phyloP scores from a whole-genome alignment of 495 filamentous ascomycete genomes.

The Letharia columbiana region DNA sequence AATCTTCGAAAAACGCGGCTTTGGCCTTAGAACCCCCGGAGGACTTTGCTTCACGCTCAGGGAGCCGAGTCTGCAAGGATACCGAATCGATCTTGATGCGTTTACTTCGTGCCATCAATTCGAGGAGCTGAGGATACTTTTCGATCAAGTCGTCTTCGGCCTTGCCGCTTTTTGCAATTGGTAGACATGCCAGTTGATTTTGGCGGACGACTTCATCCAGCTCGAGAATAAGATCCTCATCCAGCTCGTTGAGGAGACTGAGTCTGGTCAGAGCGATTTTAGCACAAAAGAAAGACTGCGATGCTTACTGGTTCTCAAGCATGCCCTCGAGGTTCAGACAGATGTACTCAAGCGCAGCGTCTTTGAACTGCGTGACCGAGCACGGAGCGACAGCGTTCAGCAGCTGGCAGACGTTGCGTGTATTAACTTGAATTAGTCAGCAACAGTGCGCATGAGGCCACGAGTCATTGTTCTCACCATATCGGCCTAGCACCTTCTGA shows the following conservation, averaged over 20 bases:
- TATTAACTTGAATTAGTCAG: conserved; percentile 48
- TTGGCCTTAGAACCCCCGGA: conserved; percentile 40
- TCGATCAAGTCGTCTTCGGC: conserved; percentile 62
- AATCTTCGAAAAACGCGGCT: conserved; percentile 49
- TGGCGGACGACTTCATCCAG: conserved; percentile 70
- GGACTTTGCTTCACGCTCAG: conserved; percentile 47
- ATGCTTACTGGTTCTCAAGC: conserved; percentile 68
- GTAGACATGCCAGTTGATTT: conserved; percentile 69
- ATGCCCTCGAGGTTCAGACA: conserved; percentile 83
- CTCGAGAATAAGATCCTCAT: conserved; percentile 68
- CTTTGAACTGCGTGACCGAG: conserved; percentile 75
- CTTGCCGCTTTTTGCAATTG: conserved; percentile 64
- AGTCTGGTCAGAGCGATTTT: conserved; percentile 22
- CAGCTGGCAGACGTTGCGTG: conserved; percentile 75
- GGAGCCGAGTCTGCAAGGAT: conserved; percentile 48
- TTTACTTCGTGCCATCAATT: conserved; percentile 44
- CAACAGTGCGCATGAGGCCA: conserved; percentile 11
- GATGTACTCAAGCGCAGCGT: conserved; percentile 81
- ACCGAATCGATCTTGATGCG: conserved; percentile 51
- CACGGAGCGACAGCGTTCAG: conserved; percentile 77
- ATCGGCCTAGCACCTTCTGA: conserved; percentile 77
- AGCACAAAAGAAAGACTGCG: conserved; percentile 7
- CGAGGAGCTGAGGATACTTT: conserved; percentile 57
- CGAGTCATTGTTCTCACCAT: conserved; percentile 53
- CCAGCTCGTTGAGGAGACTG: conserved; percentile 72